Conservation (phyloP, 306 rosid species). For the barrel medic (Medicago truncatula) region DNA sequence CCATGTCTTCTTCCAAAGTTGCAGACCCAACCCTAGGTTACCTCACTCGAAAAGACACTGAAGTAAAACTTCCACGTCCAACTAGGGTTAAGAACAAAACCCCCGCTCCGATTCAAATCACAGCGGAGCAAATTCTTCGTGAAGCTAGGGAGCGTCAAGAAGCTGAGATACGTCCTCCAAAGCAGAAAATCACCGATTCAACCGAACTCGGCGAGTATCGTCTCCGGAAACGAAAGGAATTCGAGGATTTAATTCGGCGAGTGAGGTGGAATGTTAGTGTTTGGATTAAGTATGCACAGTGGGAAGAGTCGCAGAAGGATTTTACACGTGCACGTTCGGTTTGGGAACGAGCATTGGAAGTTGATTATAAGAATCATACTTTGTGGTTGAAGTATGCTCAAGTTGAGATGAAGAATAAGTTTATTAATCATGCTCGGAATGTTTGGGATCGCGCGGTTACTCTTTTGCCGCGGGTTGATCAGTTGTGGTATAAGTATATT, state of each 20-base stretch:
- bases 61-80: conserved; percentile 96
- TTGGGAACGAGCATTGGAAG: conserved; percentile 91
- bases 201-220: conserved; percentile 9
- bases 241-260: conserved; percentile 79
- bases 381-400: conserved; percentile 92
- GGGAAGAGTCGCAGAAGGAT: conserved; percentile 94
- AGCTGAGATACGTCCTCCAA: conserved; percentile 9
- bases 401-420: conserved; percentile 92
- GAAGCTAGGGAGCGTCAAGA: conserved; percentile 92
- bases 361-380: conserved; percentile 83
- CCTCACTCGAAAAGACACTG: conserved; percentile 87
- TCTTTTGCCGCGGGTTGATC: conserved; percentile 66
- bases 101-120: conserved; percentile 83
- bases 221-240: conserved; percentile 39
- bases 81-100: conserved; percentile 91
- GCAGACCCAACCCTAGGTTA: conserved; percentile 81
- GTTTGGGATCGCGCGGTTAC: conserved; percentile 89
- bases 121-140: conserved; percentile 93
- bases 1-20: conserved; percentile 74
- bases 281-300: conserved; percentile 89
- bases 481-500: conserved; percentile 7
- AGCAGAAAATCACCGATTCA: conserved; percentile 4
- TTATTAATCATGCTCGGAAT: conserved; percentile 82
- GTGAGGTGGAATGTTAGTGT: conserved; percentile 82
- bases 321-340: conserved; percentile 85